phyloP scores from a whole-genome alignment of 306 rosid genomes.

The Benincasa hispida region DNA sequence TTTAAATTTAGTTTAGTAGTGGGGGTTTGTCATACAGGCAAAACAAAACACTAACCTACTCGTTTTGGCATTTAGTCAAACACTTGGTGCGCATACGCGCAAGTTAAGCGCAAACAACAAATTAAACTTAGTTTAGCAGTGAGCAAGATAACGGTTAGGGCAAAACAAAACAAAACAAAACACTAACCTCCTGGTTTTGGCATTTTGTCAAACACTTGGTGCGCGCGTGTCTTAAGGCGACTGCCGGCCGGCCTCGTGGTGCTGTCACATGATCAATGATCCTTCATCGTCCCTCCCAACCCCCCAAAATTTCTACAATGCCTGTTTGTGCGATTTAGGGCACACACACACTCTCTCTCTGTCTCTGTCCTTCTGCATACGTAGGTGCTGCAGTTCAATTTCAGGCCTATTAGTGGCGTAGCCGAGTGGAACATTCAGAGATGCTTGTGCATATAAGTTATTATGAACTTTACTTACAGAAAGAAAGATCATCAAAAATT shows the following conservation, averaged over 20 bases:
- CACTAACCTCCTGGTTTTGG: background rate
- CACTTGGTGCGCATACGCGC: conserved; percentile 40
- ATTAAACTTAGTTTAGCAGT: background rate
- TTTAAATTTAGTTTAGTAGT: too few species aligned
- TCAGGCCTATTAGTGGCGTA: background rate
- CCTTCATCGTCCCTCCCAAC: background rate
- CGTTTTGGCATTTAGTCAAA: conserved; percentile 4
- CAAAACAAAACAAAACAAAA: background rate
- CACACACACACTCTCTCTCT: background rate
- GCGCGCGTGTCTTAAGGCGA: conserved; percentile 58
- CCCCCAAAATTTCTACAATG: background rate
- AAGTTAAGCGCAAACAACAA: conserved; percentile 16
- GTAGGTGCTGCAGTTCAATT: background rate
- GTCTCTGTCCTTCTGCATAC: background rate
- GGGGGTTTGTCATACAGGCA: background rate
- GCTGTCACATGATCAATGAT: background rate
- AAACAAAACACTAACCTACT: background rate
- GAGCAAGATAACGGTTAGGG: background rate
- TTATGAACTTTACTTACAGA: background rate
- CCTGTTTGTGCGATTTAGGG: background rate
- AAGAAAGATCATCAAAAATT: background rate
- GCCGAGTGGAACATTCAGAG: background rate
- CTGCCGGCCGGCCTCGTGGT: conserved; percentile 48
- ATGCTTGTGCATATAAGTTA: background rate
- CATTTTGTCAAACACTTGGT: conserved; percentile 20